Percentiles rank a stretch among this genome's conserved stretches.
These are phyloP conservation scores for Annulohypoxylon moriforme DNA, from an alignment of 495 filamentous ascomycete genomes.

Conservation along the genomic window DNA sequence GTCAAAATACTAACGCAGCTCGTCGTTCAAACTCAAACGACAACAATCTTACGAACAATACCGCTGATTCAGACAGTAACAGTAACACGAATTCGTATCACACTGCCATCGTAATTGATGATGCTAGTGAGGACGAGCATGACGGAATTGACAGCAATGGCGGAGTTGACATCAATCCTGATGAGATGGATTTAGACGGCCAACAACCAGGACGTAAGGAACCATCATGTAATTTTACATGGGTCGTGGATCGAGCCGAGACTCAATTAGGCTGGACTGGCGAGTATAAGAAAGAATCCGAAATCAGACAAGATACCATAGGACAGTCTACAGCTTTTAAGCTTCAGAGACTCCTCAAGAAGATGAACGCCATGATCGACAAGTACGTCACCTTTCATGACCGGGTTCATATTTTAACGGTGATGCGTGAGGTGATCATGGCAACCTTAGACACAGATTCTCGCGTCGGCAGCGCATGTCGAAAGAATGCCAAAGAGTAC, in stretches of 20 bases:
- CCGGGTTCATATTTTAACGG: not conserved
- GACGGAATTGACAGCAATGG: not conserved
- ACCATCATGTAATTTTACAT: slow-evolving; percentile 1
- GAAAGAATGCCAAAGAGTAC: not conserved
- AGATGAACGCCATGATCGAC: not conserved
- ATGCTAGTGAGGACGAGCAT: not conserved
- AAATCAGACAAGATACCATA: slow-evolving; percentile 2
- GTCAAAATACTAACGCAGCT: not conserved
- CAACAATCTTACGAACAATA: not conserved
- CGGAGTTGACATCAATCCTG: not conserved
- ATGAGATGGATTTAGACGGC: not conserved
- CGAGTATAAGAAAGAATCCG: not conserved
- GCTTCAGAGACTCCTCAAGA: slow-evolving; percentile 2
- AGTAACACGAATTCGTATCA: not conserved
- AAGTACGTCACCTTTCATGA: not conserved
- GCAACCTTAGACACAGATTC: not conserved
- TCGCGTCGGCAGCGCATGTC: not conserved
- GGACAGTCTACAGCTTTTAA: not conserved
- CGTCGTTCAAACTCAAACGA: not conserved
- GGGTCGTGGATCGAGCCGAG: not conserved
- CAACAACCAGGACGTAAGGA: not conserved
- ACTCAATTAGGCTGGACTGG: not conserved
- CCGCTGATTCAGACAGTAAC: not conserved
- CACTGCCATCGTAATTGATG: not conserved
- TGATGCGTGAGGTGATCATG: slow-evolving; percentile 1